phyloP scores from a whole-genome alignment of 164 flowering plant genomes.

The Santalum album region DNA sequence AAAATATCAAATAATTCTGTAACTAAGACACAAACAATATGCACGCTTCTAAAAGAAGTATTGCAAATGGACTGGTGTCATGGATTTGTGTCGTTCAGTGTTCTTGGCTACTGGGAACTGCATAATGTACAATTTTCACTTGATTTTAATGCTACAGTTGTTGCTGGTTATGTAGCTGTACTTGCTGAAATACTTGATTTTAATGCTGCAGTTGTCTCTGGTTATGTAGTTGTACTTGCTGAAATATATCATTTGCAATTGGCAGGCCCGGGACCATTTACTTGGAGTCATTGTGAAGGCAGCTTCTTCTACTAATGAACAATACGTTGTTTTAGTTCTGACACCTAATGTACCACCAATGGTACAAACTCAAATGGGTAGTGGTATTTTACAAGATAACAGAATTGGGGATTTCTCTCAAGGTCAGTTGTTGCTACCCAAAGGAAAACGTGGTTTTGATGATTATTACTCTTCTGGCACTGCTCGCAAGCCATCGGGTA shows the following conservation, averaged over 20 bases:
- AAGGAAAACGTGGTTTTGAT: conserved; percentile 13
- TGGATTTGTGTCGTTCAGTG: too few species aligned
- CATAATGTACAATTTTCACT: too few species aligned
- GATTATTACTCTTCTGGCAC: conserved; percentile 23
- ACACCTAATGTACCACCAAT: conserved; percentile 52
- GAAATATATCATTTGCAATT: conserved; percentile 10
- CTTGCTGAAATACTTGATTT: too few species aligned
- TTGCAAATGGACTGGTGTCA: too few species aligned
- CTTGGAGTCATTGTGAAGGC: conserved; percentile 80
- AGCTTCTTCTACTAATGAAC: conserved; percentile 45
- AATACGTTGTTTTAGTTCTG: conserved; percentile 61
- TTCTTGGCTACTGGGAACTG: too few species aligned
- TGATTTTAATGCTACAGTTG: too few species aligned
- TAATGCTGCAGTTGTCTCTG: neutral
- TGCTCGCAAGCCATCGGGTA: conserved; percentile 68
- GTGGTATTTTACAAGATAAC: conserved; percentile 27
- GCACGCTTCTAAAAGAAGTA: too few species aligned
- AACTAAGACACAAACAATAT: too few species aligned
- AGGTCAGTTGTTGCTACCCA: conserved; percentile 43
- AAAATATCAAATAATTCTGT: too few species aligned
- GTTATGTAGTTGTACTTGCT: conserved; percentile 3
- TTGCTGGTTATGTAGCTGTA: too few species aligned
- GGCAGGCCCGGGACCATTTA: conserved; percentile 77
- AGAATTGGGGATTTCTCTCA: conserved; percentile 27
- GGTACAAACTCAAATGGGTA: conserved; percentile 18